Percentiles rank a stretch among this genome's conserved stretches.
Evolutionary conservation across 768 basidiomycete species (phyloP).

Genomic region (Mycena chlorophos): DNA sequence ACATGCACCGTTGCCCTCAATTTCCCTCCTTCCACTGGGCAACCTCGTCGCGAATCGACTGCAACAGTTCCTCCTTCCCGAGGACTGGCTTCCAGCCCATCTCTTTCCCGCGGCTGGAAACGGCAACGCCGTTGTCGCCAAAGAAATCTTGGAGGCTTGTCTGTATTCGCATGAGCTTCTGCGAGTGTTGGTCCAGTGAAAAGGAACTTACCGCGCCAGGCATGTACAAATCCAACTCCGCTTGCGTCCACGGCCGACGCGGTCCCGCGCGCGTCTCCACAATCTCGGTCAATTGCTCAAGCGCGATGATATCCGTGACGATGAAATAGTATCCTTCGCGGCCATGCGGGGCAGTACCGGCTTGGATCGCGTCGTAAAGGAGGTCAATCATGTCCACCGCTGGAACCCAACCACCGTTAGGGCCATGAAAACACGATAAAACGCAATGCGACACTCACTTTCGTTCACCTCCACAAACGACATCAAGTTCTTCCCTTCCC

Average conservation of each 20-base stretch:
- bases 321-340: slow-evolving; percentile 28
- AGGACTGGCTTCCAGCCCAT: slow-evolving; percentile 42
- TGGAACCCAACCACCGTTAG: background rate
- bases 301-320: slow-evolving; percentile 19
- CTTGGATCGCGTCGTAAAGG: slow-evolving; percentile 5
- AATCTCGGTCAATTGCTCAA: slow-evolving; percentile 14
- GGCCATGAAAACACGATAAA: background rate
- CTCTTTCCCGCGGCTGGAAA: slow-evolving; percentile 26
- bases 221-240: slow-evolving; percentile 30
- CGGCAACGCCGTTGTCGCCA: slow-evolving; percentile 27
- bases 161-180: background rate
- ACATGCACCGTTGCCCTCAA: background rate
- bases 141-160: slow-evolving; percentile 6
- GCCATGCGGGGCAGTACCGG: slow-evolving; percentile 18
- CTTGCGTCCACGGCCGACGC: slow-evolving; percentile 28
- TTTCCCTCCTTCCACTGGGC: slow-evolving; percentile 12
- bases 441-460: background rate
- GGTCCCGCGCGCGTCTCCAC: slow-evolving; percentile 17
- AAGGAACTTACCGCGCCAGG: background rate
- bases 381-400: slow-evolving; percentile 4
- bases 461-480: slow-evolving; percentile 12
- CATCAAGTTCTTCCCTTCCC: slow-evolving; percentile 5
- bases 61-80: slow-evolving; percentile 34
- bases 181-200: background rate
- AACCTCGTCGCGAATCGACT: slow-evolving; percentile 33